A percentile compares a stretch with the other conserved stretches of the same genome.
Conservation (phyloP, 805 yeast species). For the Komagataella kurtzmanii region DNA sequence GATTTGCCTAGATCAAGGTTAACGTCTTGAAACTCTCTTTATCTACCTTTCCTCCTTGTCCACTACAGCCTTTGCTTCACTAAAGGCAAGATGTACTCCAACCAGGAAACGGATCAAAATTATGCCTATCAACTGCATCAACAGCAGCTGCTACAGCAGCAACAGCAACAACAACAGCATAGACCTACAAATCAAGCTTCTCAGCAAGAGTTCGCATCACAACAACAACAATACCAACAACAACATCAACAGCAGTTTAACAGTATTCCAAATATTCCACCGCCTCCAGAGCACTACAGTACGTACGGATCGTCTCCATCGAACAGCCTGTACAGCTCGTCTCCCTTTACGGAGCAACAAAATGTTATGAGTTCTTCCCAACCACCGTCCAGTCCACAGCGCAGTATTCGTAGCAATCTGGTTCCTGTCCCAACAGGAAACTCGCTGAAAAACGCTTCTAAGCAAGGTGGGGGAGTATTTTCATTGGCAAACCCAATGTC, state of each 20-base stretch:
- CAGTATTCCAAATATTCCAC: constrained; percentile 10
- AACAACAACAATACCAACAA: constrained; percentile 17
- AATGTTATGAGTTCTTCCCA: constrained; percentile 8
- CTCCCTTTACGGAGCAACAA: constrained; percentile 6
- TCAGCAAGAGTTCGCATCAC: neutral
- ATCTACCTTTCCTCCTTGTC: neutral
- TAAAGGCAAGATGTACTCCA: constrained; percentile 2
- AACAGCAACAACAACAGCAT: constrained; percentile 15
- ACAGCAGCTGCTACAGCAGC: constrained; percentile 15
- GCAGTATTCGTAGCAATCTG: constrained; percentile 17
- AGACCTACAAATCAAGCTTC: neutral
- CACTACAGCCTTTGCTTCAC: neutral
- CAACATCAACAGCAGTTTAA: constrained; percentile 16
- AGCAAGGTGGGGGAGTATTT: neutral
- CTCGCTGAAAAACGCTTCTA: neutral
- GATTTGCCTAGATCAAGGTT: neutral
- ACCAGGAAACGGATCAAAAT: constrained; percentile 1
- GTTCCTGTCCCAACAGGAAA: constrained; percentile 13
- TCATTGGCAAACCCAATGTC: neutral
- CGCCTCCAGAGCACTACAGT: neutral
- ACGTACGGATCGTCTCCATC: constrained; percentile 4
- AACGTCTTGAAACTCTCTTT: neutral
- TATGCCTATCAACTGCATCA: constrained; percentile 1
- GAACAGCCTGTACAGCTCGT: constrained; percentile 1
- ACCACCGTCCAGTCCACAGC: constrained; percentile 20